These are phyloP conservation scores for Guillardia theta DNA, from an alignment of 78 protist genomes.

Conservation along the genomic window DNA sequence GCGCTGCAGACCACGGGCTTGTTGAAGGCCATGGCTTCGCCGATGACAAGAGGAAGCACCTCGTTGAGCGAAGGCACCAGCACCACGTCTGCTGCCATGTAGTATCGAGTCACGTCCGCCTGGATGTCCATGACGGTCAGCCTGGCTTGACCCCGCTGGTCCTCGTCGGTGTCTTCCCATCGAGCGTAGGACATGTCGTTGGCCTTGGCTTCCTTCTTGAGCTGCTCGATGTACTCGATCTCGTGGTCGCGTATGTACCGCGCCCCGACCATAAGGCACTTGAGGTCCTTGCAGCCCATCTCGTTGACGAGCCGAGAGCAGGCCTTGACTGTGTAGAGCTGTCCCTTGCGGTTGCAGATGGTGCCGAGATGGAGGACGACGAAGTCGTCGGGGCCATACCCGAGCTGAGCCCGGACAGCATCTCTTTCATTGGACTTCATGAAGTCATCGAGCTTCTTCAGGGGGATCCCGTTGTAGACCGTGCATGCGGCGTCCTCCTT, in stretches of 20 bases:
- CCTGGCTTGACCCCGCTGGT: background rate
- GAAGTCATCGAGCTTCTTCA: background rate
- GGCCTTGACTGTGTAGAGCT: background rate
- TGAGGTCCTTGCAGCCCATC: background rate
- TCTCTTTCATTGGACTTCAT: background rate
- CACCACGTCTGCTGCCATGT: background rate
- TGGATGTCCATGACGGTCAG: background rate
- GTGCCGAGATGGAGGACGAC: background rate
- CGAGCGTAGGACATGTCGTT: background rate
- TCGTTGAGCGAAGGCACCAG: background rate
- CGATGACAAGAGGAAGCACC: background rate
- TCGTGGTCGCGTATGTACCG: background rate
- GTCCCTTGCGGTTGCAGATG: background rate
- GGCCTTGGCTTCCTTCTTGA: background rate
- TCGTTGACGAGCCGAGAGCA: background rate
- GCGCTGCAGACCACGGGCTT: background rate
- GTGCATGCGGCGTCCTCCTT: background rate
- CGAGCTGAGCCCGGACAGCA: background rate
- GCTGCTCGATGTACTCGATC: background rate
- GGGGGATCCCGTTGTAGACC: background rate
- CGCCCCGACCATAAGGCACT: background rate
- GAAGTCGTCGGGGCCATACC: background rate
- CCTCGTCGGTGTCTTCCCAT: background rate
- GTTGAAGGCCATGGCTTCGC: background rate
- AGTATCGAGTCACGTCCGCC: background rate